Evolutionary conservation across 2,329 filamentous ascomycete genomes (phyloP).

Genomic region (Penicillium fuscoglaucum): DNA sequence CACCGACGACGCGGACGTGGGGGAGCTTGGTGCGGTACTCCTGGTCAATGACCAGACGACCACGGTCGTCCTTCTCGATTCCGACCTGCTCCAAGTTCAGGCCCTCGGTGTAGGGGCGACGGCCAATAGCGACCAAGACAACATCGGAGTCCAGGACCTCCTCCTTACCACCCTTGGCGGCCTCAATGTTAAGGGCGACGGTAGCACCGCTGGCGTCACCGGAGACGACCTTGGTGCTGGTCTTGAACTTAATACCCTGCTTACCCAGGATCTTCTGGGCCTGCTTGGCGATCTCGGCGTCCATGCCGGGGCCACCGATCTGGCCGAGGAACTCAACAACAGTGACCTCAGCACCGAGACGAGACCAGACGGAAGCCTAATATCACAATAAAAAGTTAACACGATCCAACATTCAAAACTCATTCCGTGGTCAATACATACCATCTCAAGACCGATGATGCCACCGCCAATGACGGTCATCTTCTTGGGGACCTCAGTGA

Average conservation of each 20-base stretch:
- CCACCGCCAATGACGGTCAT: slow-evolving; percentile 97
- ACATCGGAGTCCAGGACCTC: slow-evolving; percentile 92
- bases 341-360: slow-evolving; percentile 89
- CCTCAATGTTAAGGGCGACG: slow-evolving; percentile 81
- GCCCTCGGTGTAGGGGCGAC: slow-evolving; percentile 88
- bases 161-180: slow-evolving; percentile 93
- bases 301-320: slow-evolving; percentile 98
- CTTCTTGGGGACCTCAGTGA: slow-evolving; percentile 90
- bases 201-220: slow-evolving; percentile 78
- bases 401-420: background rate
- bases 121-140: slow-evolving; percentile 93
- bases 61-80: slow-evolving; percentile 72
- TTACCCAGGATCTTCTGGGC: slow-evolving; percentile 91
- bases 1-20: slow-evolving; percentile 95
- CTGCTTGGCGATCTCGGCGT: slow-evolving; percentile 85
- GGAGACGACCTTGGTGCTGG: slow-evolving; percentile 88
- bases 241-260: slow-evolving; percentile 98
- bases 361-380: slow-evolving; percentile 86
- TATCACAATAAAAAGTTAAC: slow-evolving; percentile 14
- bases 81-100: slow-evolving; percentile 93
- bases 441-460: slow-evolving; percentile 99
- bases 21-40: slow-evolving; percentile 98
- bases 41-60: slow-evolving; percentile 93
- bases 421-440: slow-evolving; percentile 34
- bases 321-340: slow-evolving; percentile 95